Base-by-base conservation (phyloP, 208 protist species). In the Leptomonas pyrrhocoris region DNA sequence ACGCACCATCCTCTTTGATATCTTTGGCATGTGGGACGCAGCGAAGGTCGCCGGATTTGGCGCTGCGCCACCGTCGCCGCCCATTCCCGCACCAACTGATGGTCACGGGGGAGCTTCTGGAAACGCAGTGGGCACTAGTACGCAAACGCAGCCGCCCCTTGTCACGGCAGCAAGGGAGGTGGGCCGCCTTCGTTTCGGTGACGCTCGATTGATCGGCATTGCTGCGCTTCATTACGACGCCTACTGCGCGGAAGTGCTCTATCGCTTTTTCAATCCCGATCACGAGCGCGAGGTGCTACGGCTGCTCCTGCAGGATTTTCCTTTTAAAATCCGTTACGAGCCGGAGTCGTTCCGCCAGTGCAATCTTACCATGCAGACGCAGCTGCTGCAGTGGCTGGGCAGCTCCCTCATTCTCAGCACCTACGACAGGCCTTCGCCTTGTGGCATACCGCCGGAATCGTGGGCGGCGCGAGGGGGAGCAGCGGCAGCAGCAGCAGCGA, bases 151-250 rank as follows among this genome's bases (percentile, higher is more conserved):
- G n/a, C n/a, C n/a, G 5, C 0, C 19, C 11, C 4, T 25, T 38
- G 18, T 45, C 27, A 5, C 59, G 40, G 18, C 12, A 42, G 25
- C 49, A 21, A 45, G 48, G 30, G 21, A 21, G 28, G 42, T 58
- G 27, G 66, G 64, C n/a, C 87, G 87, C 4, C 75, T 93, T 6
- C 57, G 65, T 30, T 93, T 95, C 67, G 78, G 74, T 13, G 90
- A 95, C 70, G 86, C 93, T 30, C 87, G 90, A 9, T 71, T 92
- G 30, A 48, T 95, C 50, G 90, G 90, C 67, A 80, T 92, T 30
- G 64, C 77, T 21, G 64, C 77, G 13, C 74, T 95, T 54, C 55
- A 72, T 27, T 57, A 54, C 30, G 69, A 86, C 53, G 40, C 61
- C n/a, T 85, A 82, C 78, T 93, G 81, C 48, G 58, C 65, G 28